These are phyloP conservation scores for Zoysia pacifica DNA, from an alignment of 176 grass and related monocot genomes.

Conservation along the genomic window DNA sequence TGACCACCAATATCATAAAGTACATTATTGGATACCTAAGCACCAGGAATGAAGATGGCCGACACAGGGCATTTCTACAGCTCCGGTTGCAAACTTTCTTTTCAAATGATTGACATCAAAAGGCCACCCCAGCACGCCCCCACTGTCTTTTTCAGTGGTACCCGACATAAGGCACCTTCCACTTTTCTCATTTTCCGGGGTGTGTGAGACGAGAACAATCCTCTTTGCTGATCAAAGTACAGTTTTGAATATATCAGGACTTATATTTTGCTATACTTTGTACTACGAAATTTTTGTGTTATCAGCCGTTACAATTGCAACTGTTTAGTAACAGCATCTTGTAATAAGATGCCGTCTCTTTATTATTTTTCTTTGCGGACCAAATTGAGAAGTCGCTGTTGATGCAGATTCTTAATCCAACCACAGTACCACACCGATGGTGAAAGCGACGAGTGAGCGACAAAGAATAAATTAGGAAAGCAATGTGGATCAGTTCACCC, in stretches of 20 bases:
- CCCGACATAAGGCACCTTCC: not conserved
- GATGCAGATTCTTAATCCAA: not conserved
- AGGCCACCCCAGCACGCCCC: not conserved
- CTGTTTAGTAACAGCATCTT: not conserved
- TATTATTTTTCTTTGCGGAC: not conserved
- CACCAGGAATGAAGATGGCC: not conserved
- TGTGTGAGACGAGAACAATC: not conserved
- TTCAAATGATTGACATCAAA: slow-evolving; percentile 33
- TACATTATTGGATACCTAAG: slow-evolving; percentile 21
- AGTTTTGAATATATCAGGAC: not conserved
- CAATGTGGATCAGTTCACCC: not conserved
- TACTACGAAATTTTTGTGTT: not conserved
- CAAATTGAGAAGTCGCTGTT: not conserved
- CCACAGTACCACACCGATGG: not conserved
- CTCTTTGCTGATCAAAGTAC: not conserved
- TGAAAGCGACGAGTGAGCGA: not conserved
- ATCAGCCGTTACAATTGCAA: no score
- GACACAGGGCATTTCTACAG: not conserved
- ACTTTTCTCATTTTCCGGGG: not conserved
- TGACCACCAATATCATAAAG: not conserved
- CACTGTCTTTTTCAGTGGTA: not conserved
- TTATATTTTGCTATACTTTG: not conserved
- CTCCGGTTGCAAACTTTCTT: not conserved
- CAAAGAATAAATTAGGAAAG: not conserved
- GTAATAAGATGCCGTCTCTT: not conserved